These are phyloP conservation scores for Crithidia sp. DNA, from an alignment of 208 protist species.

Conservation along the genomic window DNA sequence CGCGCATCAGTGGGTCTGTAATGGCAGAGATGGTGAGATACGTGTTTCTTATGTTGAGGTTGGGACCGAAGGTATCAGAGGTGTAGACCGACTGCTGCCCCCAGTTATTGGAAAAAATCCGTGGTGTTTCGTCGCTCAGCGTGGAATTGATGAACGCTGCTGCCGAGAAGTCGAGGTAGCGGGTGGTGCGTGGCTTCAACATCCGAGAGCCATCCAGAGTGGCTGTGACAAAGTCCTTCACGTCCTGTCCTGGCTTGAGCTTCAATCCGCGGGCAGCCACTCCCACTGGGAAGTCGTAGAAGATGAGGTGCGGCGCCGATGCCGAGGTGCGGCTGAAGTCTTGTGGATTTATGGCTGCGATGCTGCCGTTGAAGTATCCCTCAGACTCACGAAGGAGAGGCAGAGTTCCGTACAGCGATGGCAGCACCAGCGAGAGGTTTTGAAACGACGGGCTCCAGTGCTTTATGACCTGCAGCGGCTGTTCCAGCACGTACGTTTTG, in stretches of 20 bases:
- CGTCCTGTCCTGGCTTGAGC: neutral
- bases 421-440: neutral
- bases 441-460: neutral
- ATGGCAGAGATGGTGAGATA: neutral
- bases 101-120: neutral
- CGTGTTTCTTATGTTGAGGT: neutral
- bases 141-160: neutral
- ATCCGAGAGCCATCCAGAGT: neutral
- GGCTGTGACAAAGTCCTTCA: neutral
- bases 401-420: neutral
- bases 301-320: neutral
- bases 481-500: neutral
- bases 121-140: neutral
- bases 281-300: neutral
- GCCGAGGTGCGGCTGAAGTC: neutral
- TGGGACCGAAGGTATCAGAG: neutral
- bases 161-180: neutral
- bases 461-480: neutral
- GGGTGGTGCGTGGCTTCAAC: neutral
- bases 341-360: neutral
- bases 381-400: constrained; percentile 19
- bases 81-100: neutral
- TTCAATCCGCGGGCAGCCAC: neutral
- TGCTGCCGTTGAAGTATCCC: constrained; percentile 7
- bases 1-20: neutral